phyloP scores from a whole-genome alignment of 768 basidiomycete genomes.

The Kwoniella newhampshirensis region DNA sequence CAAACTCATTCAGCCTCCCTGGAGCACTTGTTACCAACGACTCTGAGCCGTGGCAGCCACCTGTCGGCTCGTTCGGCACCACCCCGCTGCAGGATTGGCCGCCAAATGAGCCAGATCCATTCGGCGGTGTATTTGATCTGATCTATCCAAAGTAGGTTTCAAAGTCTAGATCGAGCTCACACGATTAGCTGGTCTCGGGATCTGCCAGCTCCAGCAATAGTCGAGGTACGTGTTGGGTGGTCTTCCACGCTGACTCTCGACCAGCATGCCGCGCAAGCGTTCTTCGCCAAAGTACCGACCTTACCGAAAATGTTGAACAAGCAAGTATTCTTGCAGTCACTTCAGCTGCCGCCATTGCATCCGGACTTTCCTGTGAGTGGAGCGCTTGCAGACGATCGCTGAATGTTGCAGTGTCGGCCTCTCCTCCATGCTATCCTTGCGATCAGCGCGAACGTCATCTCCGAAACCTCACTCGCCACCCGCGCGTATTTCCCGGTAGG shows the following conservation, averaged over 20 bases:
- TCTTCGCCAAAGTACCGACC: slow-evolving; percentile 43
- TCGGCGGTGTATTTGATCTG: slow-evolving; percentile 18
- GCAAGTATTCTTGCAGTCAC: slow-evolving; percentile 22
- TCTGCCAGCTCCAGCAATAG: slow-evolving; percentile 34
- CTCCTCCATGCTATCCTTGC: slow-evolving; percentile 44
- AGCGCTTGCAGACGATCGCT: not conserved
- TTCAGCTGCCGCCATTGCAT: slow-evolving; percentile 39
- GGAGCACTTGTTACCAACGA: too few relatives aligned
- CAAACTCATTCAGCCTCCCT: too few relatives aligned
- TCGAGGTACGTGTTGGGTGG: slow-evolving; percentile 28
- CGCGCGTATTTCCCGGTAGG: slow-evolving; percentile 38
- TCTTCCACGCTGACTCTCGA: not conserved
- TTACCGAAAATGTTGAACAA: slow-evolving; percentile 38
- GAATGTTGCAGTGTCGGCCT: slow-evolving; percentile 16
- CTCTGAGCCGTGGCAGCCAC: too few relatives aligned
- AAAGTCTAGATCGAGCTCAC: too few relatives aligned
- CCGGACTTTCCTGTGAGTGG: slow-evolving; percentile 41
- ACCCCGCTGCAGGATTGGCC: not conserved
- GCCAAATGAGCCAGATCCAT: not conserved
- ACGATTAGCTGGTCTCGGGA: slow-evolving; percentile 41
- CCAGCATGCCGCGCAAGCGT: slow-evolving; percentile 31
- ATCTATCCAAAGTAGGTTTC: slow-evolving; percentile 42
- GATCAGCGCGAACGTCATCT: slow-evolving; percentile 30
- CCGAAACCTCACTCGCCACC: slow-evolving; percentile 21
- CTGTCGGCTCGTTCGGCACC: not conserved